Conservation (phyloP, 805 yeast genomes). For the Wickerhamiella domercqiae region DNA sequence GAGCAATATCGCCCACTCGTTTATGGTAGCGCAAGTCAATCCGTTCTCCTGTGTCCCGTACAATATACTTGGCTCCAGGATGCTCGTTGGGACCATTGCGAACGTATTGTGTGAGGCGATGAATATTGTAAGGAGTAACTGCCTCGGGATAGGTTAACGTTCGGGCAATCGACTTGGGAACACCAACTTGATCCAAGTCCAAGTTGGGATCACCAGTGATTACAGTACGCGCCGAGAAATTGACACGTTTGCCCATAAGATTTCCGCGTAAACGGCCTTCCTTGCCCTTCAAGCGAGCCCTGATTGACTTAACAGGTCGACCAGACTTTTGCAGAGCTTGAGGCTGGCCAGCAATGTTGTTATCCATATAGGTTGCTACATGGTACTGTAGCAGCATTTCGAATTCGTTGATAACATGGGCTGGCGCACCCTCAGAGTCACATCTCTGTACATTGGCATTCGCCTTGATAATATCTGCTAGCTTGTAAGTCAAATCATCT, state of each 20-base stretch:
- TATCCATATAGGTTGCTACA: slow-evolving; percentile 98
- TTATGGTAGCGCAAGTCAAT: slow-evolving; percentile 93
- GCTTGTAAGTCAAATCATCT: slow-evolving; percentile 94
- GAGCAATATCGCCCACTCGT: slow-evolving; percentile 94
- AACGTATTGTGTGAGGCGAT: slow-evolving; percentile 78
- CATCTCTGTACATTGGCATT: slow-evolving; percentile 93
- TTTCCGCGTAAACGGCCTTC: slow-evolving; percentile 99
- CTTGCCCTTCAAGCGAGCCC: slow-evolving; percentile 99
- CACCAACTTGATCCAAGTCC: slow-evolving; percentile 97
- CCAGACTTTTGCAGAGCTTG: slow-evolving; percentile 98
- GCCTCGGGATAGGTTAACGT: slow-evolving; percentile 93
- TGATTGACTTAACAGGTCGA: slow-evolving; percentile 92
- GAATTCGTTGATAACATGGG: slow-evolving; percentile 92
- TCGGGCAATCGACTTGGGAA: slow-evolving; percentile 90
- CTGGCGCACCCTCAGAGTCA: slow-evolving; percentile 98
- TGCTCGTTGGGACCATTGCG: slow-evolving; percentile 98
- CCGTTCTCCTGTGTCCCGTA: slow-evolving; percentile 97
- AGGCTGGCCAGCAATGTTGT: slow-evolving; percentile 98
- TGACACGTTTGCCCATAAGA: slow-evolving; percentile 98
- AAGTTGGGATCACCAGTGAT: slow-evolving; percentile 98
- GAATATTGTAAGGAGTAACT: slow-evolving; percentile 94
- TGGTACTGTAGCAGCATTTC: slow-evolving; percentile 92
- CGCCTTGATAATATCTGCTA: slow-evolving; percentile 93
- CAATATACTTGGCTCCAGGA: slow-evolving; percentile 98
- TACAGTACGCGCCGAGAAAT: slow-evolving; percentile 97